Base-by-base conservation (phyloP, 305 asterid species). In the Rubia tinctorum region DNA sequence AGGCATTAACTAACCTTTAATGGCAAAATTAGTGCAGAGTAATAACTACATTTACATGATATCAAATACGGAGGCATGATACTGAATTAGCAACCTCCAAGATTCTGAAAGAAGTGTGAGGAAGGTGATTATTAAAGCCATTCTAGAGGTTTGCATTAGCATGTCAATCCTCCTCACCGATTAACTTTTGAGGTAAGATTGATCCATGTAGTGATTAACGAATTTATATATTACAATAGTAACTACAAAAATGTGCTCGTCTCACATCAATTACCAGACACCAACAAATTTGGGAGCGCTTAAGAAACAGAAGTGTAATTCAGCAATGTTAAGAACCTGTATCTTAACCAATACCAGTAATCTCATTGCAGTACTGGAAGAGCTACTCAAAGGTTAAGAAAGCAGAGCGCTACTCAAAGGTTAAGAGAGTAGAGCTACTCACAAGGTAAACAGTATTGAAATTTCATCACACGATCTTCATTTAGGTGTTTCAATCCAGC, bases 401-500 rank as follows among this genome's bases (percentile, higher is more conserved):
- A 64, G 43, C 49, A 68, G 58, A 34, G n/a, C n/a, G 69, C 67
- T 69, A 86, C 97, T 85, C 83, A 92, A 30, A 30, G 34, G 34
- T 30, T 3, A 30, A 30, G 34, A 30, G 3, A 63, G 43, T 44
- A 68, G 58, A 37, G 69, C 68, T 67, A 87, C 97, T 85, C 84
- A 92, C 98, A 92, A 12, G 98, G 98, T 74, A 92, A 84, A 89
- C 98, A 92, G 79, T 92, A 92, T 82, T 90, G 94, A 44, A 92
- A 92, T 82, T 89, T 88, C 89, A 88, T 92, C 75, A 90, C 88
- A 34, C 96, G 95, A 17, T 90, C 98, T 69, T 86, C 60, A 86
- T 86, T 92, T 91, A 92, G 67, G 71, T 89, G 97, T 76, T 84
- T 89, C 67, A 92, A 77, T 76, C 98, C 97, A 82, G 96, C 98